Evolutionary conservation across 345 rosid species (phyloP), one percentile per base, ranked within the genome.

Genomic region (Gossypium rotundifolium): DNA sequence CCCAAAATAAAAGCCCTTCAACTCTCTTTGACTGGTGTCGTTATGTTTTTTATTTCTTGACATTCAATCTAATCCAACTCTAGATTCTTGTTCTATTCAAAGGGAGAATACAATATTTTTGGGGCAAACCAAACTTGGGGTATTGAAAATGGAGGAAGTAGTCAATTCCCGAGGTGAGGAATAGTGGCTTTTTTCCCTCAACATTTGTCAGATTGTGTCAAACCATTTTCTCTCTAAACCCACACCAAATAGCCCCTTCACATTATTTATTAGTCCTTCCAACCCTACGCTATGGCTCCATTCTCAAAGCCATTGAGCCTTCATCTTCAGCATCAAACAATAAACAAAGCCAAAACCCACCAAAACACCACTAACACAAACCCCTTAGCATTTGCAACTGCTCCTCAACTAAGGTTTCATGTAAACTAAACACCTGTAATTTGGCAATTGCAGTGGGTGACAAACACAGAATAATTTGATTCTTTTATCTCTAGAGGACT

Each of bases 221-320:
- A 83, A 46, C 81, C 85, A 78, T 82, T 78, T 76, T 81, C 85
- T 77, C 71, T 40, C 67, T 51, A 29, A 42, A 57, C 76, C 79
- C 74, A 68, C 66, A 46, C 71, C 20, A 40, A 40, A n/a, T 64
- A 17, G 49, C 49, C 68, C 49, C 42, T 64, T n/a, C 14, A 9
- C 48, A 66, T 44, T 66, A 44, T 45, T 46, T 66, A 13, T 65
- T 65, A 3, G 20, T n/a, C 1, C 33, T 9, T 42, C 38, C 22
- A 25, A 38, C 42, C 52, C 59, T 9, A 65, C 45, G 17, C 16
- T 3, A 13, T 48, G 23, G 25, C 79, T 23, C 63, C 10, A 53
- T 38, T 63, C 16, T 75, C 70, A 23, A 53, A 65, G 51, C 73
- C 45, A 16, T 27, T 51, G 42, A 68, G 45, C 57, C 57, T 53